Conservation (phyloP, 2,329 filamentous ascomycete species). For the Aphanocladium album region DNA sequence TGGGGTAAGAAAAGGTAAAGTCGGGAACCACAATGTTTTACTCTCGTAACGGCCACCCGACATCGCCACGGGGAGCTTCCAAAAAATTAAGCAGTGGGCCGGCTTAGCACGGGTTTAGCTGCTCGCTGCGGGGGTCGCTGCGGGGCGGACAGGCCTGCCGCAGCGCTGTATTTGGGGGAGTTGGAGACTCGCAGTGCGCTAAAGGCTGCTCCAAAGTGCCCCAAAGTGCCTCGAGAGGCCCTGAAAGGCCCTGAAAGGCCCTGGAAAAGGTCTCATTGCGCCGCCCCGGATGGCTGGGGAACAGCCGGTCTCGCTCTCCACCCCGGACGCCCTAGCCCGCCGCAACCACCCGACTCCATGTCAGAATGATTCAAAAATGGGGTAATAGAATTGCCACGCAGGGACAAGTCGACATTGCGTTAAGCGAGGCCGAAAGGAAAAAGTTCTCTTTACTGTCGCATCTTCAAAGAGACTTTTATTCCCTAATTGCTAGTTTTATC, state of each 20-base stretch:
- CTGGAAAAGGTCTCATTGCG: not conserved
- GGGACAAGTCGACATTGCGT: no score
- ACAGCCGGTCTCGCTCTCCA: constrained; percentile 2
- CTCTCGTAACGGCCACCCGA: constrained; percentile 7
- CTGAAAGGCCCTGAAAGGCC: not conserved
- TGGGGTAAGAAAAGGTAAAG: not conserved
- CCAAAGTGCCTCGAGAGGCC: no score
- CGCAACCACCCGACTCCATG: constrained; percentile 4
- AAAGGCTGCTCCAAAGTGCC: not conserved
- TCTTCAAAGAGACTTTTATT: no score
- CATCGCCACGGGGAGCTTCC: constrained; percentile 9
- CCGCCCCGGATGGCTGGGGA: constrained; percentile 1
- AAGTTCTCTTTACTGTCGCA: no score
- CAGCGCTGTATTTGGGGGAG: not conserved
- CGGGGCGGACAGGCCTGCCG: not conserved
- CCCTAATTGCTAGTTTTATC: no score
- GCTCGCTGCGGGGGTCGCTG: constrained; percentile 1
- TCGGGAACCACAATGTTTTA: constrained; percentile 5
- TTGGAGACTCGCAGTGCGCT: not conserved
- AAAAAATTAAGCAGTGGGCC: not conserved
- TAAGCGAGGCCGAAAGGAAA: no score
- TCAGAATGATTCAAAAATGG: constrained; percentile 10
- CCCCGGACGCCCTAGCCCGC: constrained; percentile 3
- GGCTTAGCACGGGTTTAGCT: constrained; percentile 7
- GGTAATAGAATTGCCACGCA: not conserved